These are phyloP conservation scores for Carex pumila DNA, from an alignment of 176 grass and related monocot genomes.

Conservation along the genomic window DNA sequence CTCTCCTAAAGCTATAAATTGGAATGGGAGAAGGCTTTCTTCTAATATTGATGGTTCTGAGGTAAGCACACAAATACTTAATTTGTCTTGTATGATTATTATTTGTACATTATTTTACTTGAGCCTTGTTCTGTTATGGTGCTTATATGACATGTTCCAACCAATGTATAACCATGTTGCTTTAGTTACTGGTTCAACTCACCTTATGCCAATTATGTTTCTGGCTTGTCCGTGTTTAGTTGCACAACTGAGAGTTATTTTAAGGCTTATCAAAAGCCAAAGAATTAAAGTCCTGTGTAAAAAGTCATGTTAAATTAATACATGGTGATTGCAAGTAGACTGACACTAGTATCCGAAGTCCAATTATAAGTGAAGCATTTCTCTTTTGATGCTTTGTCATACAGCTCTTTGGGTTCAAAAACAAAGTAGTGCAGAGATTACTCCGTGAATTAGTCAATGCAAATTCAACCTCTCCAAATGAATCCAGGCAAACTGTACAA, in stretches of 20 bases:
- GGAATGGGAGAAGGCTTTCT: constrained; percentile 45
- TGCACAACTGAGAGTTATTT: background rate
- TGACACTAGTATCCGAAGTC: background rate
- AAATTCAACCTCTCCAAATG: constrained; percentile 26
- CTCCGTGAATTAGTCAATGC: constrained; percentile 73
- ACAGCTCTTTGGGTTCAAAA: constrained; percentile 93
- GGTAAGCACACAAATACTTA: constrained; percentile 27
- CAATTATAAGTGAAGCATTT: background rate
- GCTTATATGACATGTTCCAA: background rate
- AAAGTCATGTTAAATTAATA: background rate
- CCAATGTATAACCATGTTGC: background rate
- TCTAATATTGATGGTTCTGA: constrained; percentile 91
- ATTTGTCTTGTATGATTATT: background rate
- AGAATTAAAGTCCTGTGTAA: background rate
- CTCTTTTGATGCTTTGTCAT: constrained; percentile 19
- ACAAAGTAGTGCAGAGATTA: constrained; percentile 73
- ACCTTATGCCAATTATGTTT: background rate
- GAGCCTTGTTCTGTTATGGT: background rate
- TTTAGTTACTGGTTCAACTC: background rate
- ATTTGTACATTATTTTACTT: background rate
- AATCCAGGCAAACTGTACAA: constrained; percentile 18
- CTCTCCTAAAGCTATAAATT: constrained; percentile 42
- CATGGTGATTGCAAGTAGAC: background rate
- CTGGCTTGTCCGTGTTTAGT: background rate
- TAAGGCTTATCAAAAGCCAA: background rate